These are phyloP conservation scores for Calocybe indica DNA, from an alignment of 768 basidiomycete genomes.

Conservation along the genomic window DNA sequence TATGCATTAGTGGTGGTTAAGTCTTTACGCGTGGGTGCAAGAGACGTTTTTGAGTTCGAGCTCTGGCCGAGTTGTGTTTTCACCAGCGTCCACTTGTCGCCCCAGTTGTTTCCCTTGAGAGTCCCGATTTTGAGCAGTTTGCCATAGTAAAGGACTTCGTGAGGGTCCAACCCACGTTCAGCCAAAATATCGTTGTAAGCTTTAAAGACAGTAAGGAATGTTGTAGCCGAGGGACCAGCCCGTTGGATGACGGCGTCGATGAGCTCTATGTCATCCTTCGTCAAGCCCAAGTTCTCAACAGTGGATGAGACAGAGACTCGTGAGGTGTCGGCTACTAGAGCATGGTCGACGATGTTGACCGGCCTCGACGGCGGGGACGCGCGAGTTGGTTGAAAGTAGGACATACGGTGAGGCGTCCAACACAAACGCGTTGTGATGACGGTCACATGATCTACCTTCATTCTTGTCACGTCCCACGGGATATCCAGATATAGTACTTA, in stretches of 20 bases:
- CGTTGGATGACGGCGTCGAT: constrained; percentile 70
- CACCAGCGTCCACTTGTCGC: constrained; percentile 71
- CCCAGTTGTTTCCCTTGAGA: constrained; percentile 75
- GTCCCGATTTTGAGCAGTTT: constrained; percentile 81
- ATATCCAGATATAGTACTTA: neutral
- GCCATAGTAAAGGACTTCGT: constrained; percentile 77
- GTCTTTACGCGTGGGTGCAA: too few relatives aligned
- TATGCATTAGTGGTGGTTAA: too few relatives aligned
- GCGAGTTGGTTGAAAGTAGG: constrained; percentile 39
- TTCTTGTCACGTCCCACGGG: constrained; percentile 6
- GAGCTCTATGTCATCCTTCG: constrained; percentile 56
- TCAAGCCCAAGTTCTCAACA: constrained; percentile 47
- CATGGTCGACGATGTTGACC: constrained; percentile 12
- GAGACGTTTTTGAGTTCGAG: constrained; percentile 1
- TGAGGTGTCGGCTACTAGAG: constrained; percentile 27
- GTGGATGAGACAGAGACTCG: constrained; percentile 33
- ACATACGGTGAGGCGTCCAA: constrained; percentile 23
- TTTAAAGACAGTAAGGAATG: constrained; percentile 78
- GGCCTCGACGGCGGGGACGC: constrained; percentile 40
- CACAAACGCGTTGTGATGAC: neutral
- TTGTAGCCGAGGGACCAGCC: constrained; percentile 62
- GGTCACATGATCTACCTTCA: neutral
- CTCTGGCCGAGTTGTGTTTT: constrained; percentile 42
- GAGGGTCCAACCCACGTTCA: constrained; percentile 70
- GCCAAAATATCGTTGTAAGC: constrained; percentile 77